Conservation (phyloP, 257 asterid species). For the Voacanga thouarsii region DNA sequence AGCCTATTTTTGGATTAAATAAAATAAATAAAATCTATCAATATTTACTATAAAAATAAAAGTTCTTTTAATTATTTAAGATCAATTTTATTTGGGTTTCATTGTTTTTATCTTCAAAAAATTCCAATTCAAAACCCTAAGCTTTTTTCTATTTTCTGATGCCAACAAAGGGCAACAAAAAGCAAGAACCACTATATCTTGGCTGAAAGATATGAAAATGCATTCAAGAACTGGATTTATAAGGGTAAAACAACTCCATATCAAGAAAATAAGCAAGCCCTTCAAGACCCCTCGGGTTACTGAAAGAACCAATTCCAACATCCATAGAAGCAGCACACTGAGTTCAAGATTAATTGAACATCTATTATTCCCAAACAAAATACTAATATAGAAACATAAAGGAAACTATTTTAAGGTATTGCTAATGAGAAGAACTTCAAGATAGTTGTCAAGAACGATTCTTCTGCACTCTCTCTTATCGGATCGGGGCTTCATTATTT, state of each 20-base stretch:
- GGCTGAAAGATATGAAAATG: neutral
- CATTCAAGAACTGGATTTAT: neutral
- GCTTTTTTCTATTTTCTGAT: too few relatives aligned
- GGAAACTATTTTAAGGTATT: slow-evolving; percentile 38
- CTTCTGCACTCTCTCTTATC: slow-evolving; percentile 76
- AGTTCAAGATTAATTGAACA: neutral
- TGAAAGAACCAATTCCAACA: slow-evolving; percentile 90
- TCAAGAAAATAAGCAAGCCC: slow-evolving; percentile 99
- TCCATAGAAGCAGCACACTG: slow-evolving; percentile 98
- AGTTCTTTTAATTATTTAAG: too few relatives aligned
- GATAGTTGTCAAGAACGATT: slow-evolving; percentile 65
- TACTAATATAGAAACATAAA: neutral
- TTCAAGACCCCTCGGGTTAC: slow-evolving; percentile 93
- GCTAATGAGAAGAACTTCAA: slow-evolving; percentile 82
- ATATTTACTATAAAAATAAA: too few relatives aligned
- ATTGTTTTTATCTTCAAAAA: too few relatives aligned
- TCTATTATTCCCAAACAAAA: neutral
- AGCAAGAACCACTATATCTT: neutral
- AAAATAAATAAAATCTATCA: too few relatives aligned
- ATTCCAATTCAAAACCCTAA: too few relatives aligned
- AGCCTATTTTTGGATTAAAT: too few relatives aligned
- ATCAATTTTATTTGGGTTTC: too few relatives aligned
- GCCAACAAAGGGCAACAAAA: neutral
- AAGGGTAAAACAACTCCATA: slow-evolving; percentile 16
- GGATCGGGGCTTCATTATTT: slow-evolving; percentile 77